phyloP scores from a whole-genome alignment of 2,329 filamentous ascomycete species.

The Claviceps arundinis region DNA sequence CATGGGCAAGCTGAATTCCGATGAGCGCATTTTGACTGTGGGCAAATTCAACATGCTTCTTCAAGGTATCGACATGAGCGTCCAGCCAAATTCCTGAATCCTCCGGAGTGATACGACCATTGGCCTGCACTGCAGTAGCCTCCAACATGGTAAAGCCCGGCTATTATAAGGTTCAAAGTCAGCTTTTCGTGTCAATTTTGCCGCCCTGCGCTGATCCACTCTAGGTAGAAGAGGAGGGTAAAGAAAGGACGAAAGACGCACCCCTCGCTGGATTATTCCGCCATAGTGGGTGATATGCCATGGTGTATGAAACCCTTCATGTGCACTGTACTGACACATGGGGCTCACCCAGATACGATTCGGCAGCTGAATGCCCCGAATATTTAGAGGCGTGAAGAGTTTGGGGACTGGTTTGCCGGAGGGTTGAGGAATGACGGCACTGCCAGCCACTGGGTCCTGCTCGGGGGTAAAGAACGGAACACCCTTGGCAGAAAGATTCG shows the following conservation, averaged over 20 bases:
- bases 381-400: not conserved
- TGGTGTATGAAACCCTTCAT: not conserved
- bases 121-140: slow-evolving; percentile 60
- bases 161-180: not conserved
- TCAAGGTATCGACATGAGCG: slow-evolving; percentile 60
- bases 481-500: slow-evolving; percentile 20
- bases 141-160: slow-evolving; percentile 64
- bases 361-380: not conserved
- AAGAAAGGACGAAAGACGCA: not conserved
- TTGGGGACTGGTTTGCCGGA: not conserved
- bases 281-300: slow-evolving; percentile 28
- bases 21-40: slow-evolving; percentile 67
- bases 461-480: slow-evolving; percentile 41
- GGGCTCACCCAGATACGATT: slow-evolving; percentile 1
- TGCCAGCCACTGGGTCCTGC: slow-evolving; percentile 34
- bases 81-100: slow-evolving; percentile 76
- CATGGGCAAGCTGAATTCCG: slow-evolving; percentile 71
- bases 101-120: slow-evolving; percentile 73
- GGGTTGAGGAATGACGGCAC: not conserved
- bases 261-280: slow-evolving; percentile 6
- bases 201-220: not conserved
- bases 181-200: not conserved
- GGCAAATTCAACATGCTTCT: slow-evolving; percentile 60
- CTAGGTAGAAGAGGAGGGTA: not conserved
- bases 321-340: slow-evolving; percentile 1